Evolutionary conservation across 805 yeast species (phyloP).

Genomic region (Yarrowia sp.): DNA sequence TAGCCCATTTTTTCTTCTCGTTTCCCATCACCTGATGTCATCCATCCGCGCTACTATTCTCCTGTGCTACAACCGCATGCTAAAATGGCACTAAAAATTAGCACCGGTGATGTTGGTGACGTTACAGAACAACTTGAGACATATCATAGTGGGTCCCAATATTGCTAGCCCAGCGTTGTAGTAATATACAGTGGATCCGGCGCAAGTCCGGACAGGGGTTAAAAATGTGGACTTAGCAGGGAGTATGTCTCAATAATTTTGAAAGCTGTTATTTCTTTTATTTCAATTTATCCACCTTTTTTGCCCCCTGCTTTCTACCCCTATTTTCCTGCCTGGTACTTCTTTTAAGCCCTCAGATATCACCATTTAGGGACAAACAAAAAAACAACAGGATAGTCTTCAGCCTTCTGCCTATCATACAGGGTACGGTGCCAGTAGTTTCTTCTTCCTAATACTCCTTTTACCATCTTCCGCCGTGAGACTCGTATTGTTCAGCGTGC

Average conservation of each 20-base stretch:
- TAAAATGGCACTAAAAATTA: not conserved
- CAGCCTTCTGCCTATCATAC: too few species aligned
- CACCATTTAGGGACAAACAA: too few species aligned
- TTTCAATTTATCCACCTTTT: too few species aligned
- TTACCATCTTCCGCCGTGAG: not conserved
- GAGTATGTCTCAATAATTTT: not conserved
- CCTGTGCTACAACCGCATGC: not conserved
- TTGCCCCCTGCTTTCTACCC: too few species aligned
- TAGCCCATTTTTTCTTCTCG: not conserved
- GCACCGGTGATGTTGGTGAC: conserved; percentile 10
- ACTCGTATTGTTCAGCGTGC: not conserved
- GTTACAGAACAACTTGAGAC: not conserved
- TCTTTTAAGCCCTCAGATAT: too few species aligned
- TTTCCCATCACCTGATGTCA: not conserved
- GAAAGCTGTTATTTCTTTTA: too few species aligned
- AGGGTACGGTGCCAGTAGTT: not conserved
- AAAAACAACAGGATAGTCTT: too few species aligned
- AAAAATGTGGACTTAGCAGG: not conserved
- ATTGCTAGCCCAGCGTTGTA: conserved; percentile 5
- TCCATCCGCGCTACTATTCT: not conserved
- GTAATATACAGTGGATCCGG: not conserved
- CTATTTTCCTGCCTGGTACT: too few species aligned
- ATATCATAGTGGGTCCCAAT: not conserved
- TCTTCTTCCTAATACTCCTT: not conserved
- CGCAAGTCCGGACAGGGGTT: not conserved